Percentiles rank a stretch among this genome's conserved stretches.
Evolutionary conservation across 2,329 filamentous ascomycete species (phyloP).

Genomic region (Beauveria varroae): DNA sequence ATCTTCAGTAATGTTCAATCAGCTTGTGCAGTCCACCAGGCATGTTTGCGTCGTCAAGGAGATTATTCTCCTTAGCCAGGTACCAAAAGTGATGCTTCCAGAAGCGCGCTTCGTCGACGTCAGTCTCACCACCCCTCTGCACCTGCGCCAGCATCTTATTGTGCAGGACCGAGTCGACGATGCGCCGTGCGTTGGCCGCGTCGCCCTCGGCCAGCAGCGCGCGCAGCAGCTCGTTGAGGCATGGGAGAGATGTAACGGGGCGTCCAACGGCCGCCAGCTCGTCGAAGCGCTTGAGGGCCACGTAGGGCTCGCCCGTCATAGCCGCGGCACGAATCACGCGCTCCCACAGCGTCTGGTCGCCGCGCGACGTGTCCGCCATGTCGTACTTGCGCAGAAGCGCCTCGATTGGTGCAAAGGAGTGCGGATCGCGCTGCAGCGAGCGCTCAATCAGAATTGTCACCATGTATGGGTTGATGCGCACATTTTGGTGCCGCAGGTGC

Average conservation of each 20-base stretch:
- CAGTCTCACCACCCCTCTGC: constrained; percentile 14
- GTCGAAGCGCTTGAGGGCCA: constrained; percentile 42
- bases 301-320: constrained; percentile 38
- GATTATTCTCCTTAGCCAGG: constrained; percentile 32
- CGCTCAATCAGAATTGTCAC: constrained; percentile 67
- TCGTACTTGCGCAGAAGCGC: constrained; percentile 51
- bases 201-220: constrained; percentile 21
- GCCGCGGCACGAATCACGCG: constrained; percentile 63
- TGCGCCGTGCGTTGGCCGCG: constrained; percentile 21
- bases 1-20: constrained; percentile 3
- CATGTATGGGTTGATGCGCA: constrained; percentile 55
- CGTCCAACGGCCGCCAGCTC: constrained; percentile 32
- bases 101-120: constrained; percentile 23
- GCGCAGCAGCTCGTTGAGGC: constrained; percentile 35
- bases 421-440: constrained; percentile 52
- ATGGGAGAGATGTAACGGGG: constrained; percentile 33
- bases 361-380: constrained; percentile 25
- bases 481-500: constrained; percentile 49
- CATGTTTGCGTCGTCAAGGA: constrained; percentile 25
- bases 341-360: constrained; percentile 62
- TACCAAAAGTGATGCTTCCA: constrained; percentile 46
- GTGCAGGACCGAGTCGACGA: constrained; percentile 25
- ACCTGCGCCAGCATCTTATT: constrained; percentile 18
- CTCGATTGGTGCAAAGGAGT: constrained; percentile 53
- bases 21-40: constrained; percentile 13